Evolutionary conservation across 495 filamentous ascomycete species (phyloP), one percentile per base, ranked within the genome.

Genomic region (Parathielavia hyrcaniae): DNA sequence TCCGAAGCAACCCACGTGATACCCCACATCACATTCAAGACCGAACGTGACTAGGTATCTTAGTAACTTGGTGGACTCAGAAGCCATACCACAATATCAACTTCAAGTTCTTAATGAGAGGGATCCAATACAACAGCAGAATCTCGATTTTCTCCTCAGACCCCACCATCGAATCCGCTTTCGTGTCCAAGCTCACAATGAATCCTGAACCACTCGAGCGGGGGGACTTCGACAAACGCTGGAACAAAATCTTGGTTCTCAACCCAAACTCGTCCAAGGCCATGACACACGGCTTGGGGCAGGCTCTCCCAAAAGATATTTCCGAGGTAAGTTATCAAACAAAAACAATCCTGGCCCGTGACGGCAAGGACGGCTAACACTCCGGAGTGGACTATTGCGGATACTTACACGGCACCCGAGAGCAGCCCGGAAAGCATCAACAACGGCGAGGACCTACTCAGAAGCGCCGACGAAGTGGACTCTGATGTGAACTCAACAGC

Each of bases 211-310:
- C 2, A 30, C 3, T 30, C 26, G 26, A 30, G 26, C 26, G 26
- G 26, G 26, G 6, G 26, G 53, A 53, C 20, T 53, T 62, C n/a
- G 61, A 70, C 26, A 49, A 67, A 32, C 67, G 70, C 32, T 65
- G 52, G 45, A 64, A 60, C 58, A 75, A 69, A 45, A 88, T 96
- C 64, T 74, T 96, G 62, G 79, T 96, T 61, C 83, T 97, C 70
- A 97, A 97, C 65, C 92, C 92, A 35, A 97, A 97, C 72, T 92
- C 89, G 23, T 91, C 86, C 2, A 64, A 72, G 40, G 77, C 82
- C 48, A 97, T 97, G 91, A 97, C 91, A 0, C 77, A 84, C 11
- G 83, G 81, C 5, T 72, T 97, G 53, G 79, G 79, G 49, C 80
- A 84, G 0, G 78, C 90, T 3, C 73, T 93, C 57, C 70, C 79